These are phyloP conservation scores for Miamiensis avidus DNA, from an alignment of 169 alveolate genomes.

Conservation along the genomic window DNA sequence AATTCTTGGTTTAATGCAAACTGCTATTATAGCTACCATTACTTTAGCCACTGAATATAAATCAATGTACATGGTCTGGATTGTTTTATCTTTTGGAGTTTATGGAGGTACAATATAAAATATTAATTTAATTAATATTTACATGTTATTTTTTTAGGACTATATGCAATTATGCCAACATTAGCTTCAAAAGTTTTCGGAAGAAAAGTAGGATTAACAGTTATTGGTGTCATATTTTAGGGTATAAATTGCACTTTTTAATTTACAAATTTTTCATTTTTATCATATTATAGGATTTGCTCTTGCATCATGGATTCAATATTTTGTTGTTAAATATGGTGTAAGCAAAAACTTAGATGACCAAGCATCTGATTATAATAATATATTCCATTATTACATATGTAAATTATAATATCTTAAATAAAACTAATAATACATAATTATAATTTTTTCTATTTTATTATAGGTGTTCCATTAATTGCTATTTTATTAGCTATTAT, in stretches of 20 bases:
- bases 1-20: background rate
- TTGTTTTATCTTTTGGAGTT: background rate
- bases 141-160: no score
- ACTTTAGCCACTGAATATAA: background rate
- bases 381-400: background rate
- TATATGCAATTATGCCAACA: background rate
- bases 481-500: background rate
- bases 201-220: background rate
- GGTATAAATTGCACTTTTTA: background rate
- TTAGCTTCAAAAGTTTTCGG: background rate
- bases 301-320: background rate
- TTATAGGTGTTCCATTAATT: background rate
- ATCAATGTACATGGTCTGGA: background rate
- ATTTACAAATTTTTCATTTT: background rate
- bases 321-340: background rate
- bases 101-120: no score
- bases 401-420: background rate
- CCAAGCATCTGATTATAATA: background rate
- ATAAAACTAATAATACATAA: no score
- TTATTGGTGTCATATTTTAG: background rate
- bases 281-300: background rate
- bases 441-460: no score
- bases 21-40: background rate
- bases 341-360: background rate
- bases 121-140: no score